Evolutionary conservation across 2,329 filamentous ascomycete genomes (phyloP).

Genomic region (Colletotrichum sp.): DNA sequence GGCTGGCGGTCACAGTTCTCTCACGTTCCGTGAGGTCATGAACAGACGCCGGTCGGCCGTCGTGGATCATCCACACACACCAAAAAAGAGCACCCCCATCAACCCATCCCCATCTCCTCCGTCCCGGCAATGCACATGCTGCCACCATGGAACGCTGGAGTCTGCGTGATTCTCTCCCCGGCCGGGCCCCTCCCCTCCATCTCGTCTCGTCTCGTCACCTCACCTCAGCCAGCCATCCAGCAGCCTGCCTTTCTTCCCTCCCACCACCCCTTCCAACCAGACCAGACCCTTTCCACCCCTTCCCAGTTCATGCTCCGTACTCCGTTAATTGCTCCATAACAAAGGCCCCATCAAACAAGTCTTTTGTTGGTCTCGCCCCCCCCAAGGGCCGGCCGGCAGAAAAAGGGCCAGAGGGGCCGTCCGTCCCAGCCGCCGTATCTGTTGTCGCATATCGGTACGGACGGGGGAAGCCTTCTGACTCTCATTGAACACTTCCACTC

Average conservation of each 20-base stretch:
- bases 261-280: not conserved
- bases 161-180: conserved; percentile 3
- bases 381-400: not conserved
- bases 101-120: not conserved
- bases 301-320: not conserved
- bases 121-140: conserved; percentile 18
- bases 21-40: conserved; percentile 4
- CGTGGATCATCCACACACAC: not conserved
- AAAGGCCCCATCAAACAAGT: not conserved
- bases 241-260: not conserved
- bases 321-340: not conserved
- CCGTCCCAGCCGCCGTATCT: not conserved
- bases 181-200: not conserved
- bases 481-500: not conserved
- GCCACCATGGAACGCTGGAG: conserved; percentile 16
- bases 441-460: not conserved
- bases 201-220: conserved; percentile 2
- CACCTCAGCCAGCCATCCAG: conserved; percentile 9
- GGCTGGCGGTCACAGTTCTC: not conserved
- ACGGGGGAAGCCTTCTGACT: not conserved
- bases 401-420: not conserved
- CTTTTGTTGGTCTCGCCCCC: not conserved
- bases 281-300: not conserved
- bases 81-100: not conserved
- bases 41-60: not conserved